Evolutionary conservation across 257 asterid genomes (phyloP), one percentile per base, ranked within the genome.

Genomic region (Cordia subcordata): DNA sequence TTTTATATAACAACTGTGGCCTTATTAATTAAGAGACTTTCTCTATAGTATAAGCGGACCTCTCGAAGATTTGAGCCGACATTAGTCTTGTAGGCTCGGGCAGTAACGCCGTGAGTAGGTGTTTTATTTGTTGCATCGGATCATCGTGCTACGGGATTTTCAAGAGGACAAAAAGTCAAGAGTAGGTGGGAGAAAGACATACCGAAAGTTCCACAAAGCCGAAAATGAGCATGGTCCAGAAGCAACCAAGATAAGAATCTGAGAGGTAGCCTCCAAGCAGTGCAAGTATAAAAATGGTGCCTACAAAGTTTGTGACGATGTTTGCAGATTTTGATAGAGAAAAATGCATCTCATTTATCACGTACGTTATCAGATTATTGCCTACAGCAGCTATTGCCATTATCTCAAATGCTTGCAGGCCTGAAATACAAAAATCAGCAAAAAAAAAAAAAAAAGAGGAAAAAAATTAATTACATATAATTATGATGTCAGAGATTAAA

Each of bases 361-460:
- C 75, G 52, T 92, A 92, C 0, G 96, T 92, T 69, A 92, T 92
- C 8, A 88, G 86, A 60, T 92, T 92, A 81, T 88, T 92, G 69
- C 97, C 99, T 13, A 92, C 96, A 16, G 94, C 99, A 0, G 97
- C 99, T 75, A 92, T 88, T 44, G 81, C 99, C 99, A 86, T 88
- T 68, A 86, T 92, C 86, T 92, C 99, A 56, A 92, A 78, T 69
- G 87, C 96, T 78, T 92, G 99, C 4, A 92, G 75, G 71, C 95
- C 98, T 92, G 47, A 42, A 42, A 42, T 27, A 81, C 18, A 12
- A 9, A 15, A n/a, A n/a, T n/a, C n/a, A n/a, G n/a, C 5, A 11
- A n/a, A 10, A 9, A 49, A 5, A 33, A 3, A 37, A 18, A 45
- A 19, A 15, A 56, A 10, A 45, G 20, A 23, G 14, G 6, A 6